Conservation (phyloP, 1,284 basidiomycete genomes). For the Fomitopsis betulina region DNA sequence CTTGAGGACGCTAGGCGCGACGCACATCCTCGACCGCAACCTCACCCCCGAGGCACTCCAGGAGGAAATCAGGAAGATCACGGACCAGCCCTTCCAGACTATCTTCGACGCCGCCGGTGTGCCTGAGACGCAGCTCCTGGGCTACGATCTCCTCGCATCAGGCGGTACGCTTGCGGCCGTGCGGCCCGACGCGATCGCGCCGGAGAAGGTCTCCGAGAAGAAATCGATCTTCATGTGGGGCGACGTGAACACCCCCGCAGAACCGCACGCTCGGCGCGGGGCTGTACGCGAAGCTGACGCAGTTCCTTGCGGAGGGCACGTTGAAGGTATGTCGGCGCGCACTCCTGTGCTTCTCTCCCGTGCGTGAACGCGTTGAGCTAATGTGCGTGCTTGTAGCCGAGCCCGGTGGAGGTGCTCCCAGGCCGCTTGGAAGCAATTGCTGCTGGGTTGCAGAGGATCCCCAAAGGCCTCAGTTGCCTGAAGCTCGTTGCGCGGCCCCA, state of each 20-base stretch:
- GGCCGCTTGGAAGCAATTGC: constrained; percentile 41
- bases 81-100: constrained; percentile 24
- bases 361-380: neutral
- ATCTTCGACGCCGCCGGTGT: constrained; percentile 34
- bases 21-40: constrained; percentile 44
- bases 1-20: constrained; percentile 50
- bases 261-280: neutral
- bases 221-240: constrained; percentile 2
- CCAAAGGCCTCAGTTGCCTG: constrained; percentile 38
- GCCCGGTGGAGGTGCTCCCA: constrained; percentile 35
- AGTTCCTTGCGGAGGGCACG: constrained; percentile 7
- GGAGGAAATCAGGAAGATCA: constrained; percentile 20
- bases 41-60: constrained; percentile 20
- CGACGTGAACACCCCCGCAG: neutral
- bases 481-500: constrained; percentile 47
- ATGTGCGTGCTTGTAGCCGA: constrained; percentile 12
- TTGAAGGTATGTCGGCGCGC: constrained; percentile 9
- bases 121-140: constrained; percentile 13
- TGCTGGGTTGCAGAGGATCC: constrained; percentile 37
- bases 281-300: constrained; percentile 7
- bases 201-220: constrained; percentile 3
- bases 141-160: constrained; percentile 22
- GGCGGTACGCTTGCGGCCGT: constrained; percentile 21
- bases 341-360: too few species aligned
- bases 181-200: neutral